Conservation (phyloP, 495 filamentous ascomycete genomes). For the Penicillium mononematosum region DNA sequence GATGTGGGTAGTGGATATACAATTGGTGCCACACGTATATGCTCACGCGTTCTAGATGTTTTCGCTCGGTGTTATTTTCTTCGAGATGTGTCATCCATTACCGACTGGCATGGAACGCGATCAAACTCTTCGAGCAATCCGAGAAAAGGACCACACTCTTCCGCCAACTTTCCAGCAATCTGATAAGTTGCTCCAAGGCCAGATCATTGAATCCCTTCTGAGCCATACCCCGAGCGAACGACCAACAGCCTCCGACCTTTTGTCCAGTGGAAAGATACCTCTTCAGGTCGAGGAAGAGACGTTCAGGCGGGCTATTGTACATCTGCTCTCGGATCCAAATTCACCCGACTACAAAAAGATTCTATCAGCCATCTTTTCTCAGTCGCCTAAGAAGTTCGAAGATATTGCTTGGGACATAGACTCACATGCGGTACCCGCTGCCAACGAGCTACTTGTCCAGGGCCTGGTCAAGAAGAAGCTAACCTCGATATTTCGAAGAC, state of each 20-base stretch:
- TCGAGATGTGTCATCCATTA: constrained; percentile 90
- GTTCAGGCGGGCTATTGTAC: constrained; percentile 75
- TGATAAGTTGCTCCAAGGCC: constrained; percentile 69
- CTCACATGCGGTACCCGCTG: constrained; percentile 48
- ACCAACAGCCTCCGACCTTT: constrained; percentile 80
- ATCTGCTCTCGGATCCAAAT: constrained; percentile 68
- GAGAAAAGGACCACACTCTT: constrained; percentile 64
- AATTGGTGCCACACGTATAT: neutral
- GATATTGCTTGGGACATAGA: constrained; percentile 85
- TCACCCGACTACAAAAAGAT: constrained; percentile 91
- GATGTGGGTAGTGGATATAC: constrained; percentile 58
- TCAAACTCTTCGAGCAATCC: constrained; percentile 65
- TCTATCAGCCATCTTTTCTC: constrained; percentile 76
- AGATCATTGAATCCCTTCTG: constrained; percentile 76
- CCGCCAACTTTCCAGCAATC: constrained; percentile 73
- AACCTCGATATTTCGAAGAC: constrained; percentile 77
- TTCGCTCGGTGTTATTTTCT: constrained; percentile 94
- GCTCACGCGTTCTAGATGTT: constrained; percentile 67
- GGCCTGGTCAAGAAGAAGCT: constrained; percentile 74
- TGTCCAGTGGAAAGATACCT: constrained; percentile 84
- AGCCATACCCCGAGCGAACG: constrained; percentile 77
- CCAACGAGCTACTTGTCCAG: constrained; percentile 68
- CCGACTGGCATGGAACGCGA: constrained; percentile 88
- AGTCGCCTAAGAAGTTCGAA: constrained; percentile 70
- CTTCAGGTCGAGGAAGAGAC: constrained; percentile 90